Evolutionary conservation across 345 rosid genomes (phyloP), one percentile per base, ranked within the genome.

Genomic region (Balakata baccata): DNA sequence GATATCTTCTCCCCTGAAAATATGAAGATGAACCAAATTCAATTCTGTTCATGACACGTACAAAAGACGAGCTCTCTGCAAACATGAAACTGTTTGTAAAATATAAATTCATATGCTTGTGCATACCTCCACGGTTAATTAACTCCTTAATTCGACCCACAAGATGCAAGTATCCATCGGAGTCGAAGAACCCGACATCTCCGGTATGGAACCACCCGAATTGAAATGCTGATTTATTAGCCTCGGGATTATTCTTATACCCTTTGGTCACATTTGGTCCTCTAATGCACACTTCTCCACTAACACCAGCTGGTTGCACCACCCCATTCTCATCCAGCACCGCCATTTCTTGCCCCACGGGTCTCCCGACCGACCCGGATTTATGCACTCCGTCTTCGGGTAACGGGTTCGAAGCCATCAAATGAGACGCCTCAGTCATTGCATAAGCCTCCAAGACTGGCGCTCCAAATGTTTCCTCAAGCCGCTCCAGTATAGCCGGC

Each of bases 151-250:
- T 94, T 68, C 98, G 86, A 69, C 98, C 98, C 46, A 92, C 97
- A 8, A 94, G 83, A 79, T 86, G 86, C 90, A 94, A 77, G 78
- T 89, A 92, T 20, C 98, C 97, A 63, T 94, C 98, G 0, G 88
- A 74, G 75, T 94, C 98, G 37, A 92, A 78, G 76, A 68, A 80
- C 49, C 97, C 98, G 7, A 90, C 39, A 72, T 94, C 98, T 14
- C 97, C 98, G 0, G 98, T 92, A 67, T 90, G 98, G 77, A 94
- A 94, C 98, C 97, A 94, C 37, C 98, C 97, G 74, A 89, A 92
- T 77, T 78, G 86, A 70, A 85, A 94, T 59, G 93, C 97, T 11
- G 86, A 74, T 70, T 88, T 86, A 77, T 94, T 94, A 18, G 97
- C 98, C 29, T 90, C 92, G 1, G 95, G 92, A 64, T 94, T 94